A percentile compares a stretch with the other conserved stretches of the same genome.
Conservation (phyloP, 2,329 filamentous ascomycete species). For the Scortechinia acanthostroma region DNA sequence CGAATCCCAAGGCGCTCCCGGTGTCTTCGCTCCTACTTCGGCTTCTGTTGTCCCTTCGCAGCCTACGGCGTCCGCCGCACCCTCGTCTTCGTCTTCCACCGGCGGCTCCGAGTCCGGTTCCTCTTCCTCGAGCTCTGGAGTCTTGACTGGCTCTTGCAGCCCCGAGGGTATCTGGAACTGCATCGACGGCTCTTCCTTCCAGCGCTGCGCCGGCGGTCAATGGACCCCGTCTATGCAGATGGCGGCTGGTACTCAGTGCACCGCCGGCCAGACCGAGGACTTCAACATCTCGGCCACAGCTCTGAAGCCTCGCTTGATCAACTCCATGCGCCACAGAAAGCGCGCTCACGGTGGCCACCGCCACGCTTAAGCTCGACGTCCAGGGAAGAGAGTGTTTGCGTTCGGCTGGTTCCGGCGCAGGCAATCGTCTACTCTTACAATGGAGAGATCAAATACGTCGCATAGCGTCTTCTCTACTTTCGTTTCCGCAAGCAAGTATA, state of each 20-base stretch:
- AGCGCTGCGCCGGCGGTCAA: constrained; percentile 51
- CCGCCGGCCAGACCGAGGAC: constrained; percentile 14
- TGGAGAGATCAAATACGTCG: no score
- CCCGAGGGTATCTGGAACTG: constrained; percentile 53
- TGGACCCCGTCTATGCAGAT: constrained; percentile 42
- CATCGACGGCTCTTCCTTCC: constrained; percentile 43
- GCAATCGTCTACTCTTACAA: no score
- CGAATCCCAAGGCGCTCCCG: no score
- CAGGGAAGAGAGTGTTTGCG: no score
- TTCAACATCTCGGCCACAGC: background rate
- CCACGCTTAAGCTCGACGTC: constrained; percentile 2
- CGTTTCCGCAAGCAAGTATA: no score
- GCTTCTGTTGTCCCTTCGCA: background rate
- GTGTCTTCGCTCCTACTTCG: background rate
- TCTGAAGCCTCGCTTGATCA: background rate
- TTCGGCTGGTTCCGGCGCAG: no score
- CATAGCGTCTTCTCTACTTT: no score
- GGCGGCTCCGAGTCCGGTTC: constrained; percentile 14
- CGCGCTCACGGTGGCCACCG: background rate
- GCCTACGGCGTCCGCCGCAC: background rate
- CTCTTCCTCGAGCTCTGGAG: constrained; percentile 17
- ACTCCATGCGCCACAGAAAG: background rate
- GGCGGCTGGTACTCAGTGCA: constrained; percentile 45
- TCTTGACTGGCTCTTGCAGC: constrained; percentile 25
- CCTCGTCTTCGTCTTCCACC: constrained; percentile 8